phyloP scores from a whole-genome alignment of 192 early-diverging fungal species.

The Coemansia sp. region DNA sequence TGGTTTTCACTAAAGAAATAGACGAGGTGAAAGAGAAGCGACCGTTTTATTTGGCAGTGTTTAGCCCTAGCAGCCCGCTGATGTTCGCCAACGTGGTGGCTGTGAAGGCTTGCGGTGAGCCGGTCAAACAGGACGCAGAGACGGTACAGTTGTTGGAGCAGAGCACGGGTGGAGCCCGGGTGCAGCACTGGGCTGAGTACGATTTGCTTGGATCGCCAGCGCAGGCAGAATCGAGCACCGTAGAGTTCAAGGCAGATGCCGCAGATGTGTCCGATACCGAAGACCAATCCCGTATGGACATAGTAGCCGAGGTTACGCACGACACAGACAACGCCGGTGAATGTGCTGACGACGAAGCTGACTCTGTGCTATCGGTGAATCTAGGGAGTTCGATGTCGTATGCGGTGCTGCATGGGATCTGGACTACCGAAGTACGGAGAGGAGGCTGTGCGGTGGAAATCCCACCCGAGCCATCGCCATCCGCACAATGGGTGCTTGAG shows the following conservation, averaged over 20 bases:
- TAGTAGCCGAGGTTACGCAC: too few relatives aligned
- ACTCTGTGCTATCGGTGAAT: constrained; percentile 9
- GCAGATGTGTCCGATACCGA: too few relatives aligned
- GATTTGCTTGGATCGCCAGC: constrained; percentile 40
- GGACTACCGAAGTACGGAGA: constrained; percentile 15
- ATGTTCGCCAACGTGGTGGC: constrained; percentile 47
- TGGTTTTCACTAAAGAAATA: constrained; percentile 29
- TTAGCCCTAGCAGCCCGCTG: constrained; percentile 9
- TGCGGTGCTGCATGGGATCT: constrained; percentile 37
- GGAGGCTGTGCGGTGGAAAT: constrained; percentile 9
- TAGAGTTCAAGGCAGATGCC: neutral
- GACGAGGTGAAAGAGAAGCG: neutral
- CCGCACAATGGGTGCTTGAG: constrained; percentile 51
- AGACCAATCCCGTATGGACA: too few relatives aligned
- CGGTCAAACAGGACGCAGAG: constrained; percentile 4
- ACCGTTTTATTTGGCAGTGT: constrained; percentile 41
- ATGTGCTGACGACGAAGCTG: neutral
- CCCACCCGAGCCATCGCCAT: constrained; percentile 30
- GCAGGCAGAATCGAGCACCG: neutral
- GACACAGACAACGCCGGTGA: neutral
- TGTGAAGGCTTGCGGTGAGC: constrained; percentile 3
- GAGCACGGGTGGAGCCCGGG: neutral
- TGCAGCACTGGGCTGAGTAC: constrained; percentile 49
- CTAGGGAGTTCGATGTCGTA: constrained; percentile 13
- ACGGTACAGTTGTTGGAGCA: constrained; percentile 8